Percentiles rank a stretch among this genome's conserved stretches.
Conservation (phyloP, 768 basidiomycete species). For the Tephrocybe sp. region DNA sequence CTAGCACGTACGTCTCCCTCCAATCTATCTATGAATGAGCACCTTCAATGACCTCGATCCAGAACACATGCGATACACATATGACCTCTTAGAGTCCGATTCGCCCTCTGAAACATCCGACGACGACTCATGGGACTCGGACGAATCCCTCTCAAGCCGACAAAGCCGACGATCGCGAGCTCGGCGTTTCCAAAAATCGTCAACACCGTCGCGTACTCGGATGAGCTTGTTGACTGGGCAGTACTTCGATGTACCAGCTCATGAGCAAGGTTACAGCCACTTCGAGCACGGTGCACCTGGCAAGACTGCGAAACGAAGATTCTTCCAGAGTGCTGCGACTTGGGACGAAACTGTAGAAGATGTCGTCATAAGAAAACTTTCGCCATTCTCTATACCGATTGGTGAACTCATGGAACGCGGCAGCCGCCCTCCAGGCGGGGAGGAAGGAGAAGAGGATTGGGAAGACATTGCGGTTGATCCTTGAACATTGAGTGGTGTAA, state of each 20-base stretch:
- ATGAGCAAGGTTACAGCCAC: slow-evolving; percentile 43
- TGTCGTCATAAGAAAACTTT: slow-evolving; percentile 19
- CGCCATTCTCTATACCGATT: slow-evolving; percentile 10
- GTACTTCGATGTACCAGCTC: slow-evolving; percentile 48
- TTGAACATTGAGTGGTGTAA: slow-evolving; percentile 9
- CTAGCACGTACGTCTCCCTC: slow-evolving; percentile 59
- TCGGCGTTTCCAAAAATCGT: slow-evolving; percentile 16
- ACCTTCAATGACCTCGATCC: not conserved
- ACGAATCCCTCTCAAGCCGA: slow-evolving; percentile 24
- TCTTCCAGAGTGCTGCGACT: slow-evolving; percentile 50
- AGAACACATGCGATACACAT: slow-evolving; percentile 70
- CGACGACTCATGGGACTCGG: slow-evolving; percentile 44
- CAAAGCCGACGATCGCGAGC: slow-evolving; percentile 31
- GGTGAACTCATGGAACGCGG: slow-evolving; percentile 26
- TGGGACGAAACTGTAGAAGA: slow-evolving; percentile 33
- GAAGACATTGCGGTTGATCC: slow-evolving; percentile 25
- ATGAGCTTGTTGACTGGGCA: slow-evolving; percentile 70
- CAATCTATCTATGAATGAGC: not conserved
- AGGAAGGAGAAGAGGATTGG: slow-evolving; percentile 27
- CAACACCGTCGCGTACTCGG: slow-evolving; percentile 38
- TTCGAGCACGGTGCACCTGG: slow-evolving; percentile 37
- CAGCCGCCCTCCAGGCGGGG: slow-evolving; percentile 16
- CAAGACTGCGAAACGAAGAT: slow-evolving; percentile 46
- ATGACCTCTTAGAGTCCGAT: slow-evolving; percentile 51
- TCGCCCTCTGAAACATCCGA: slow-evolving; percentile 46